phyloP scores from a whole-genome alignment of 805 yeast species.

The Candida pseudofarinosa region DNA sequence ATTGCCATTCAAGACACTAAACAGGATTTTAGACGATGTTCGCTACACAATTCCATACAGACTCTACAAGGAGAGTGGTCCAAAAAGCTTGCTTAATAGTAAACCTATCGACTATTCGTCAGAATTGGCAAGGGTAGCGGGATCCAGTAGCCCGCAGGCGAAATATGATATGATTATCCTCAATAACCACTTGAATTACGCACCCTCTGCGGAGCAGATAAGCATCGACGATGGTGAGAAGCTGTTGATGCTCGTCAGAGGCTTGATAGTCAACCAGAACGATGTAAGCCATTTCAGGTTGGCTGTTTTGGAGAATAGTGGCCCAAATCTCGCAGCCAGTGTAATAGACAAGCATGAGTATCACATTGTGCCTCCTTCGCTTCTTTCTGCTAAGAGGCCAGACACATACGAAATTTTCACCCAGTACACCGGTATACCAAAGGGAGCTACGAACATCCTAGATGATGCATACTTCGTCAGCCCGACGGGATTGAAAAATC shows the following conservation, averaged over 20 bases:
- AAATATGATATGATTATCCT: constrained; percentile 26
- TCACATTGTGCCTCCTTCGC: constrained; percentile 17
- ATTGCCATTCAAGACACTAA: constrained; percentile 56
- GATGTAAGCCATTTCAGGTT: constrained; percentile 28
- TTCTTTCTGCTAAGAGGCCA: constrained; percentile 3
- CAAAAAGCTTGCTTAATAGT: constrained; percentile 20
- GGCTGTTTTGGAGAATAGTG: constrained; percentile 19
- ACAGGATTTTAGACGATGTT: constrained; percentile 64
- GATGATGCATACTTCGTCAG: constrained; percentile 35
- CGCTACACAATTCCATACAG: constrained; percentile 27
- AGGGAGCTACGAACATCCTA: constrained; percentile 9
- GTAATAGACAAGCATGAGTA: constrained; percentile 32
- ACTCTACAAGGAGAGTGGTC: constrained; percentile 4
- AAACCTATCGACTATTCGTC: constrained; percentile 37
- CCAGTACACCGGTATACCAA: constrained; percentile 1
- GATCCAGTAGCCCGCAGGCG: constrained; percentile 4
- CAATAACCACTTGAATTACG: constrained; percentile 29
- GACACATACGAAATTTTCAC: background rate
- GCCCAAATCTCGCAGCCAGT: constrained; percentile 14
- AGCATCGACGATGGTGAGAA: constrained; percentile 14
- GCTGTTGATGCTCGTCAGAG: constrained; percentile 24
- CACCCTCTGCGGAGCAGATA: constrained; percentile 26
- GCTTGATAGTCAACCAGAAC: constrained; percentile 22
- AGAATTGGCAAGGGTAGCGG: constrained; percentile 11
- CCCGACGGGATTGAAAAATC: constrained; percentile 19